Percentiles rank a stretch among this genome's conserved stretches.
phyloP scores from a whole-genome alignment of 2,329 filamentous ascomycete genomes.

The Didymellaceae sp. region DNA sequence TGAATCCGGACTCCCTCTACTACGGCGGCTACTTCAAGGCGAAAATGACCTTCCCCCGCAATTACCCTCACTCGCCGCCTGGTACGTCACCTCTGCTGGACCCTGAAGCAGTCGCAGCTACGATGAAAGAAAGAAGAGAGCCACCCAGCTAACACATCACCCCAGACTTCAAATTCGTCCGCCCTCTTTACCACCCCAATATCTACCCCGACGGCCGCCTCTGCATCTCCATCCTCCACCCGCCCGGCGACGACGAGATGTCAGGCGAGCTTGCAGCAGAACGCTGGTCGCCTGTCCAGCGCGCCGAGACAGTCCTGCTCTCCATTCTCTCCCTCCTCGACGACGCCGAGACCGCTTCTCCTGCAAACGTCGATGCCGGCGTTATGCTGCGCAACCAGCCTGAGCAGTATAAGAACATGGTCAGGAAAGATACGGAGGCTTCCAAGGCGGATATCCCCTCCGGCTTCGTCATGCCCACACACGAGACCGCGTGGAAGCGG shows the following conservation, averaged over 20 bases:
- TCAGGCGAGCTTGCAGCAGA: conserved; percentile 90
- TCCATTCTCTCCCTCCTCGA: conserved; percentile 91
- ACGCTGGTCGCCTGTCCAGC: conserved; percentile 92
- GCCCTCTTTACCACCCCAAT: conserved; percentile 88
- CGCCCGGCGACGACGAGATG: conserved; percentile 88
- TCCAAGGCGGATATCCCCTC: conserved; percentile 81
- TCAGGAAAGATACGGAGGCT: conserved; percentile 71
- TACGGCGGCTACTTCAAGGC: conserved; percentile 94
- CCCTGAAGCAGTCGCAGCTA: conserved; percentile 2
- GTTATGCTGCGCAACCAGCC: conserved; percentile 81
- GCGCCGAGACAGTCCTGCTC: conserved; percentile 92
- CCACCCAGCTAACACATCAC: conserved; percentile 9
- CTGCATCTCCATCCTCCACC: conserved; percentile 96
- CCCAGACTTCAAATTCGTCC: conserved; percentile 80
- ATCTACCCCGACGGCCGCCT: conserved; percentile 89
- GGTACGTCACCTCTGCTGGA: conserved; percentile 50
- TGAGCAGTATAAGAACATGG: conserved; percentile 71
- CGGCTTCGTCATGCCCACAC: conserved; percentile 82
- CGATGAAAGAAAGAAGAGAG: background rate
- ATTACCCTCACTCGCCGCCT: conserved; percentile 90
- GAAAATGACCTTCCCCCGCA: conserved; percentile 83
- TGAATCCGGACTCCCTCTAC: conserved; percentile 91
- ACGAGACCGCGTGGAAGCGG: conserved; percentile 65
- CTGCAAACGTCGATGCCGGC: conserved; percentile 92
- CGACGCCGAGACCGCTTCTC: conserved; percentile 90